phyloP scores from a whole-genome alignment of 2,329 filamentous ascomycete genomes.

The Aspergillus brunneoviolaceus region DNA sequence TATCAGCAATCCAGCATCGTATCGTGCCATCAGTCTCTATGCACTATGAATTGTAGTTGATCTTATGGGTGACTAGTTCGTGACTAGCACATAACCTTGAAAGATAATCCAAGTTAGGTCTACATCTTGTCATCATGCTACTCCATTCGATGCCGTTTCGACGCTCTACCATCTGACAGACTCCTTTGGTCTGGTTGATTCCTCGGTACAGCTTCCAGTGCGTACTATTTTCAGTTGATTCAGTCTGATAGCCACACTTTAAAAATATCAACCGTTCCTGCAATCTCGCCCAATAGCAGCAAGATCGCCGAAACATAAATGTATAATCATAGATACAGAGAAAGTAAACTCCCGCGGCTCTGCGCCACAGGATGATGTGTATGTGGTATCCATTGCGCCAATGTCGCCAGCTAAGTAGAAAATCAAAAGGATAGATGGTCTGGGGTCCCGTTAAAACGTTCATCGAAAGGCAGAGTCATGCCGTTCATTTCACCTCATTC shows the following conservation, averaged over 20 bases:
- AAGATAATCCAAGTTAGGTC: no score
- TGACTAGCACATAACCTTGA: no score
- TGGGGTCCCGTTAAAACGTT: slow-evolving; percentile 1
- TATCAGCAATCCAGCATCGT: no score
- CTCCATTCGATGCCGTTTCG: no score
- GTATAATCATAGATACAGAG: slow-evolving; percentile 8
- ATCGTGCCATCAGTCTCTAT: not conserved
- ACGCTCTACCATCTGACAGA: no score
- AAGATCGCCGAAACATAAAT: slow-evolving; percentile 5
- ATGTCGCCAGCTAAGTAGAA: slow-evolving; percentile 2
- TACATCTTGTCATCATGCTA: no score
- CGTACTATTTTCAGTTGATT: not conserved
- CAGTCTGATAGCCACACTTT: not conserved
- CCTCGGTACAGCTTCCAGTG: no score
- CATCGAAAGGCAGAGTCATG: slow-evolving; percentile 13
- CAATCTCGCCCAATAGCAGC: not conserved
- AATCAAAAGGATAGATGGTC: not conserved
- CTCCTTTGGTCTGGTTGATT: no score
- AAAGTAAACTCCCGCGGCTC: slow-evolving; percentile 6
- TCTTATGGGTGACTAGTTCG: no score
- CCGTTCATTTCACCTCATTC: slow-evolving; percentile 42
- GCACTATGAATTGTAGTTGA: no score
- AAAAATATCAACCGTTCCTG: not conserved
- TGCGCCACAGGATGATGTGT: slow-evolving; percentile 2
- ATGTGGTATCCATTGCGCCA: slow-evolving; percentile 11